A percentile compares a stretch with the other conserved stretches of the same genome.
phyloP scores from a whole-genome alignment of 805 yeast genomes.

The Yueomyces sinensis region DNA sequence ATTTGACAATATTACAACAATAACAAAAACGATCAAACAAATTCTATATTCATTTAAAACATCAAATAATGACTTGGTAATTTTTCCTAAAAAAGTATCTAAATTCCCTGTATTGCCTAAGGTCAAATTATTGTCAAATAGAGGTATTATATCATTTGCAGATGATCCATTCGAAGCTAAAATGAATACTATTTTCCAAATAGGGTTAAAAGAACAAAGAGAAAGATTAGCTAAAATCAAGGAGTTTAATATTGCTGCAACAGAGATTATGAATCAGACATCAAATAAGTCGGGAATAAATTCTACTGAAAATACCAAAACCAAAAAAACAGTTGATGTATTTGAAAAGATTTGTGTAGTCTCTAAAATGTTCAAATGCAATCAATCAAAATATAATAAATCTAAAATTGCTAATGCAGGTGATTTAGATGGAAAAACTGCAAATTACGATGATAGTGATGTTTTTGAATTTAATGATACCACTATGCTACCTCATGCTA shows the following conservation, averaged over 20 bases:
- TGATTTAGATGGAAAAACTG: background rate
- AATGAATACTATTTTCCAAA: slow-evolving; percentile 46
- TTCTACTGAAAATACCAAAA: background rate
- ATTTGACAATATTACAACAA: slow-evolving; percentile 64
- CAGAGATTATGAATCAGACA: background rate
- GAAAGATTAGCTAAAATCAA: slow-evolving; percentile 39
- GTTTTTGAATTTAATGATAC: slow-evolving; percentile 4
- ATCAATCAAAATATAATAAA: background rate
- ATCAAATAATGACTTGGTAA: slow-evolving; percentile 26
- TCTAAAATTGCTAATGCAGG: background rate
- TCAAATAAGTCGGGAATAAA: background rate
- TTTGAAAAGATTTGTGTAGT: background rate
- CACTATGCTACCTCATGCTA: background rate
- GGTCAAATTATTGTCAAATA: slow-evolving; percentile 39
- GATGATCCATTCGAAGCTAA: slow-evolving; percentile 86
- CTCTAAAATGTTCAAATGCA: background rate
- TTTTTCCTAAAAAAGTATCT: slow-evolving; percentile 26
- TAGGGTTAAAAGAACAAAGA: slow-evolving; percentile 56
- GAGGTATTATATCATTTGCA: slow-evolving; percentile 54
- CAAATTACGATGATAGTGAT: background rate
- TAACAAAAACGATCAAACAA: slow-evolving; percentile 55
- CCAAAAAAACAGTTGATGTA: background rate
- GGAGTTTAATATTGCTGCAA: slow-evolving; percentile 26
- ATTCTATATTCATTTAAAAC: slow-evolving; percentile 35
- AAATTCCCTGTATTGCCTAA: slow-evolving; percentile 40